Evolutionary conservation across 257 asterid genomes (phyloP).

Genomic region (Solanum appendiculatum): DNA sequence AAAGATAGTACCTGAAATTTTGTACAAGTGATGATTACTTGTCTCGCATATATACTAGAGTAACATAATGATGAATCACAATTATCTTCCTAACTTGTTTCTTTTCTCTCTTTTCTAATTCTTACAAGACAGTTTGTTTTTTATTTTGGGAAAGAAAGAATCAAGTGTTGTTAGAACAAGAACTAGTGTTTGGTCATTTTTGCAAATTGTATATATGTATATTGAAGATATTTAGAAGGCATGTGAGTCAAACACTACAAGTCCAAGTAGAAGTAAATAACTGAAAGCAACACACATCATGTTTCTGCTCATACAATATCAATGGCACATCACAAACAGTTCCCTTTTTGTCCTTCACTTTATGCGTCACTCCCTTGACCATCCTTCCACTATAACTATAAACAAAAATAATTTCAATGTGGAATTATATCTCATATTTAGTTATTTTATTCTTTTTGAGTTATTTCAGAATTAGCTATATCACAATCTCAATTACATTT

Average conservation of each 20-base stretch:
- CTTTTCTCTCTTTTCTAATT: not conserved
- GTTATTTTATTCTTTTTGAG: not conserved
- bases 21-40: too few species aligned
- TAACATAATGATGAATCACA: not conserved
- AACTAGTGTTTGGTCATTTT: not conserved
- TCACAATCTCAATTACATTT: not conserved
- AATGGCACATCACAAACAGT: not conserved
- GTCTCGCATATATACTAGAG: not conserved
- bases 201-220: not conserved
- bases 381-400: not conserved
- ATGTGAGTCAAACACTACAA: not conserved
- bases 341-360: not conserved
- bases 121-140: not conserved
- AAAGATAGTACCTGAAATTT: too few species aligned
- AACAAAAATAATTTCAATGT: too few species aligned
- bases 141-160: not conserved
- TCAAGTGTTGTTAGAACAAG: not conserved
- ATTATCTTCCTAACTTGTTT: not conserved
- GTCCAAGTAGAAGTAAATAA: not conserved
- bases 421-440: not conserved
- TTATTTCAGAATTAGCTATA: too few species aligned
- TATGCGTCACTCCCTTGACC: not conserved
- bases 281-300: not conserved
- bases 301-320: not conserved
- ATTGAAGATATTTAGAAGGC: too few species aligned